Conservation (phyloP, 2,329 filamentous ascomycete species). For the Scedosporium dehoogii region DNA sequence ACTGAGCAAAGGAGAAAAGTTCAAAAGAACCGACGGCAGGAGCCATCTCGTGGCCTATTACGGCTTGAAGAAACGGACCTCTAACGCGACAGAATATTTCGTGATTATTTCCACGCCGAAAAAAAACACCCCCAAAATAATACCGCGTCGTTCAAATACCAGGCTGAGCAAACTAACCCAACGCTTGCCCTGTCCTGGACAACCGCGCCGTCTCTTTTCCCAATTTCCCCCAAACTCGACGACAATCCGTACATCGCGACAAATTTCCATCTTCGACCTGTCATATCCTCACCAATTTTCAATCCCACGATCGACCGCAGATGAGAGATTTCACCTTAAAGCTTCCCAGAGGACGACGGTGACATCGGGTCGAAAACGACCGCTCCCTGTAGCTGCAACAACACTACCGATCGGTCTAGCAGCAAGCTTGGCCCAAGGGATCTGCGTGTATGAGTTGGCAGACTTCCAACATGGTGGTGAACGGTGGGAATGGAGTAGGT, state of each 20-base stretch:
- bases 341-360: constrained; percentile 30
- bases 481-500: constrained; percentile 24
- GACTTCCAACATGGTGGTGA: constrained; percentile 27
- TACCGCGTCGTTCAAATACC: background rate
- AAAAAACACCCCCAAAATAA: background rate
- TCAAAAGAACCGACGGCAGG: background rate
- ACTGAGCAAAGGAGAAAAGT: background rate
- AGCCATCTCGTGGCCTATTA: background rate
- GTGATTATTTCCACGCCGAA: background rate
- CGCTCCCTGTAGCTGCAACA: background rate
- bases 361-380: constrained; percentile 22
- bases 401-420: background rate
- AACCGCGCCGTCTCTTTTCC: background rate
- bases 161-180: background rate
- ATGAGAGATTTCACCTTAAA: constrained; percentile 1
- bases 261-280: background rate
- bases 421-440: background rate
- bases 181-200: background rate
- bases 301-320: background rate
- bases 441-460: constrained; percentile 22
- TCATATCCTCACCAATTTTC: background rate
- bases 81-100: background rate
- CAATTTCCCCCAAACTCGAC: background rate
- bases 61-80: background rate
- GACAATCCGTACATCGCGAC: background rate